phyloP scores from a whole-genome alignment of 2,329 filamentous ascomycete genomes.

The Paraphoma sp. region DNA sequence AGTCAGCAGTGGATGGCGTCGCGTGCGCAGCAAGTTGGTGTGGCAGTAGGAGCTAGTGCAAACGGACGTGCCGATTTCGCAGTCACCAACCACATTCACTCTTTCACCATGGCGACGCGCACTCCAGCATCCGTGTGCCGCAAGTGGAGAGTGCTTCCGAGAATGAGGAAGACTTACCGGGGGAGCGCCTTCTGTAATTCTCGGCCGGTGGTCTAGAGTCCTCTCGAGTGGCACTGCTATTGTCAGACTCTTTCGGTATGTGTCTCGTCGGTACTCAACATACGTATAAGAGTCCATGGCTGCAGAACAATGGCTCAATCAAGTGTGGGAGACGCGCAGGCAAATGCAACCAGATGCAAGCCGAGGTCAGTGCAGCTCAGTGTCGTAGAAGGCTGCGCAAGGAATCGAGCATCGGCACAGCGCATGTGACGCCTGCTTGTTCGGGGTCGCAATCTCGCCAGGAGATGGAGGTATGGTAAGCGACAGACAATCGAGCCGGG shows the following conservation, averaged over 20 bases:
- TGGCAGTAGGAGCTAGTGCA: not conserved
- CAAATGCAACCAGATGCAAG: not conserved
- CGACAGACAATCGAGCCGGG: conserved; percentile 36
- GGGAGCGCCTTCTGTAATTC: conserved; percentile 67
- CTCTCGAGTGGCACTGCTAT: conserved; percentile 51
- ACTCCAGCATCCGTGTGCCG: too few relatives aligned
- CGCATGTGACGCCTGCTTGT: conserved; percentile 18
- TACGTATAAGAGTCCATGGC: conserved; percentile 50
- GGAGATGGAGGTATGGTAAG: conserved; percentile 30
- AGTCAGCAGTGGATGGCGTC: too few relatives aligned
- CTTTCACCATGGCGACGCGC: too few relatives aligned
- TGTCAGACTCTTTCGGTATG: conserved; percentile 19
- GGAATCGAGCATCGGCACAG: conserved; percentile 26
- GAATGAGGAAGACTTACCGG: conserved; percentile 61
- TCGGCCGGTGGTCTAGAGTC: conserved; percentile 60
- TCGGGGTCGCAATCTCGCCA: conserved; percentile 26
- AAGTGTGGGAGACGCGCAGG: not conserved
- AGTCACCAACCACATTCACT: too few relatives aligned
- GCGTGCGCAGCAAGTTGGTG: not conserved
- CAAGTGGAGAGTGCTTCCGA: not conserved
- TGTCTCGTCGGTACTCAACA: conserved; percentile 8
- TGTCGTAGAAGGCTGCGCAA: conserved; percentile 11
- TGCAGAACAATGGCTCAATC: not conserved
- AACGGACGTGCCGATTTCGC: not conserved
- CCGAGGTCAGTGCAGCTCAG: conserved; percentile 16